These are phyloP conservation scores for Rosa chinensis DNA, from an alignment of 306 rosid species.

Conservation along the genomic window DNA sequence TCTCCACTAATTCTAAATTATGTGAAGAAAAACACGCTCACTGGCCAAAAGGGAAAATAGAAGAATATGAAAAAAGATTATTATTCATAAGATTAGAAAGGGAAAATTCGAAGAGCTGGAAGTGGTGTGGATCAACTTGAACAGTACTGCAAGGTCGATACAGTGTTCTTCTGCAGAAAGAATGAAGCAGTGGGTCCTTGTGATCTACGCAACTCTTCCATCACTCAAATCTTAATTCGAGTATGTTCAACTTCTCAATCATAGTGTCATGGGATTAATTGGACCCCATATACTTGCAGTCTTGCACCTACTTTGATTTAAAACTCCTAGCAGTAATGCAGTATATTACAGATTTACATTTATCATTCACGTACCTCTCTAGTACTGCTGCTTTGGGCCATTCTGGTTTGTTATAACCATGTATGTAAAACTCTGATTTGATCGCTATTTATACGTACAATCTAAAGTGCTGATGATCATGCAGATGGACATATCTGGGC, in stretches of 20 bases:
- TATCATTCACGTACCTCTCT: neutral
- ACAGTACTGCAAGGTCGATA: slow-evolving; percentile 19
- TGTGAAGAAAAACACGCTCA: slow-evolving; percentile 12
- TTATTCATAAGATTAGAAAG: neutral
- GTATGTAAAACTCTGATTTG: neutral
- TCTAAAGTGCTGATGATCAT: neutral
- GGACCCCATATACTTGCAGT: slow-evolving; percentile 29
- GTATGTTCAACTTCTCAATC: slow-evolving; percentile 58
- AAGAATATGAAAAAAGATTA: slow-evolving; percentile 12
- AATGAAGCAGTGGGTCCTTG: slow-evolving; percentile 44
- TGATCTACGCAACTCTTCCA: slow-evolving; percentile 20
- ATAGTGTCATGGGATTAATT: slow-evolving; percentile 36
- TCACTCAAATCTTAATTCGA: slow-evolving; percentile 40
- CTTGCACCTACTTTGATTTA: neutral
- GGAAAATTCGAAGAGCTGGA: neutral
- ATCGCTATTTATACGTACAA: neutral
- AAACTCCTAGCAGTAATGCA: neutral
- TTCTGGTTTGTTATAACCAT: neutral
- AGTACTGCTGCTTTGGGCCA: neutral
- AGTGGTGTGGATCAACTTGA: neutral
- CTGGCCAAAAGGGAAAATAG: neutral
- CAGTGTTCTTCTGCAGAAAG: slow-evolving; percentile 44
- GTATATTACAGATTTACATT: neutral
- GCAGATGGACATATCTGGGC: neutral
- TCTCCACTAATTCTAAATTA: slow-evolving; percentile 60